Percentiles rank a stretch among this genome's conserved stretches.
Conservation (phyloP, 306 rosid species). For the Cucurbita moschata region DNA sequence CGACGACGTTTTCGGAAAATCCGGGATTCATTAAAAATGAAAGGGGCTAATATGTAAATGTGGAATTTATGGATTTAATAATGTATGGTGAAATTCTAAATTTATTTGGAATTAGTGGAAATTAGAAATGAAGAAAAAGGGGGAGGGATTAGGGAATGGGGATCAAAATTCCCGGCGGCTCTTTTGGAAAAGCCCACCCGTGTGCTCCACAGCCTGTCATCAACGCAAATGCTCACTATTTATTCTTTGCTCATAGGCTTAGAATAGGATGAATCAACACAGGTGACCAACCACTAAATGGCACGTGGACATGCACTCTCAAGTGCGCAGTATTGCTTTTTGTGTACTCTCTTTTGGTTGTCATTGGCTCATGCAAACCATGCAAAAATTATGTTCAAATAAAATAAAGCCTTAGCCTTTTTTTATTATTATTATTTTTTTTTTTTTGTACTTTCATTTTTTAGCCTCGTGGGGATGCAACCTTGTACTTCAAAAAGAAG, state of each 20-base stretch:
- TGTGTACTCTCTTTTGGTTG: background rate
- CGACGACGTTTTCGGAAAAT: conserved; percentile 46
- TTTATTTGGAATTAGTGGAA: background rate
- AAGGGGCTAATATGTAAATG: background rate
- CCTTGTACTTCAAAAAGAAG: background rate
- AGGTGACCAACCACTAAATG: background rate
- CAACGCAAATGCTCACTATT: background rate
- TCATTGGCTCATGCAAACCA: conserved; percentile 2
- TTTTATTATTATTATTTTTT: background rate
- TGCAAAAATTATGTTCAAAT: background rate
- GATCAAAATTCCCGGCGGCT: background rate
- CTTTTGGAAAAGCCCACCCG: background rate
- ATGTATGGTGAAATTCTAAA: background rate
- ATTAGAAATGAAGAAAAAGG: too few species aligned
- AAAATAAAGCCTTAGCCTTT: background rate
- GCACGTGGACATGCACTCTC: background rate
- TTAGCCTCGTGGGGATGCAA: background rate
- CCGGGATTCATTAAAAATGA: conserved; percentile 16
- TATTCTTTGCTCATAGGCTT: background rate
- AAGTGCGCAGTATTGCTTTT: background rate
- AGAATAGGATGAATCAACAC: background rate
- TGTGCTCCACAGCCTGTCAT: conserved; percentile 17
- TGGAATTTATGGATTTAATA: background rate
- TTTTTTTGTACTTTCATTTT: background rate
- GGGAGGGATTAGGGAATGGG: background rate